Evolutionary conservation across 352 stramenopile genomes (phyloP).

Genomic region (Elongisporangium prolatum): DNA sequence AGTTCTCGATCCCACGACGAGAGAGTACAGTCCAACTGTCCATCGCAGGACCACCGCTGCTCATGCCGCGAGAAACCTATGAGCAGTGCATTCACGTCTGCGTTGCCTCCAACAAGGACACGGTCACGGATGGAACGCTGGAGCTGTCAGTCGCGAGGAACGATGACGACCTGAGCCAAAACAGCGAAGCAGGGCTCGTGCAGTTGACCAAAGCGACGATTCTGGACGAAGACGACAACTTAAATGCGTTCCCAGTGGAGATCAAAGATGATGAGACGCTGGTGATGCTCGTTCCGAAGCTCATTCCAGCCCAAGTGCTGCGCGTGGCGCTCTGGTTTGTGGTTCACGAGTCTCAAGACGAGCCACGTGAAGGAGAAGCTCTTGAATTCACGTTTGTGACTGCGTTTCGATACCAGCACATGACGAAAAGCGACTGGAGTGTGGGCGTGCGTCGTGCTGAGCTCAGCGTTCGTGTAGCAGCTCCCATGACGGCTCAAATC

Average conservation of each 20-base stretch:
- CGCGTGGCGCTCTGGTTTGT: slow-evolving; percentile 9
- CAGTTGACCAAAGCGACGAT: slow-evolving; percentile 5
- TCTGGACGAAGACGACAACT: slow-evolving; percentile 1
- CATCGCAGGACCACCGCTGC: slow-evolving; percentile 41
- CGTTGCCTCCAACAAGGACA: slow-evolving; percentile 43
- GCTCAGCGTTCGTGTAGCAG: slow-evolving; percentile 22
- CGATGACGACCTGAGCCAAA: slow-evolving; percentile 3
- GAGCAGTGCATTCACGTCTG: slow-evolving; percentile 34
- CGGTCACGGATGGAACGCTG: slow-evolving; percentile 35
- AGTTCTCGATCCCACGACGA: slow-evolving; percentile 44
- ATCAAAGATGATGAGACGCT: slow-evolving; percentile 7
- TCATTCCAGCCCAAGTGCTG: slow-evolving; percentile 19
- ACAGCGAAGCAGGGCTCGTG: slow-evolving; percentile 1
- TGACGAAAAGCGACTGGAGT: slow-evolving; percentile 8
- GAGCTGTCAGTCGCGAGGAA: slow-evolving; percentile 32
- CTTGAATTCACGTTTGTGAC: slow-evolving; percentile 1
- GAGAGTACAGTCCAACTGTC: slow-evolving; percentile 49
- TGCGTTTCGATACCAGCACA: slow-evolving; percentile 15
- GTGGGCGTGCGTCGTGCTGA: slow-evolving; percentile 22
- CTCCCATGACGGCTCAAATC: slow-evolving; percentile 27
- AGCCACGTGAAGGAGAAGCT: neutral
- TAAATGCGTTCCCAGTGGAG: slow-evolving; percentile 1
- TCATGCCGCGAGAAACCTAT: slow-evolving; percentile 19
- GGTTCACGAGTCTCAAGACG: neutral
- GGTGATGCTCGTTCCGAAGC: slow-evolving; percentile 18